A percentile compares a stretch with the other conserved stretches of the same genome.
Evolutionary conservation across 257 asterid species (phyloP).

Genomic region (Nicotiana paniculata): DNA sequence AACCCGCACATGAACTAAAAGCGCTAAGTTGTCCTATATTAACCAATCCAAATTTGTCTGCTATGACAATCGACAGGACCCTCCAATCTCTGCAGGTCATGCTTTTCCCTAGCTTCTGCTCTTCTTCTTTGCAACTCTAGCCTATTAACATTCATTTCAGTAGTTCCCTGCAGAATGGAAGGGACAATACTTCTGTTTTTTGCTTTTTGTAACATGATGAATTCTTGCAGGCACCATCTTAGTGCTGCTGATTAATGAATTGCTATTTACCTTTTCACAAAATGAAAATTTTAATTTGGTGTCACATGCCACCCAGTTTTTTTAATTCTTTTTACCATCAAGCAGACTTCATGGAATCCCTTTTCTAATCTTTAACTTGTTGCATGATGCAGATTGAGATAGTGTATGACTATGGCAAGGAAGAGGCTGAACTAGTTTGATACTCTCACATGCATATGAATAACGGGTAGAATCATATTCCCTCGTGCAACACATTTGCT

Average conservation of each 20-base stretch:
- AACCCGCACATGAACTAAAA: background rate
- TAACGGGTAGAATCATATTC: constrained; percentile 24
- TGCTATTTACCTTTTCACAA: background rate
- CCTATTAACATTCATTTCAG: background rate
- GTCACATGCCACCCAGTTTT: background rate
- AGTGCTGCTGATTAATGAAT: background rate
- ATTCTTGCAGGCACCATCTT: background rate
- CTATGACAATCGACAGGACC: background rate
- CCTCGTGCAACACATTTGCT: background rate
- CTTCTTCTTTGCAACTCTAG: background rate
- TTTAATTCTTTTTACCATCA: background rate
- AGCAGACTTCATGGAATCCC: background rate
- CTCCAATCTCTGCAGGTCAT: background rate
- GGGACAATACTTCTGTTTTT: background rate
- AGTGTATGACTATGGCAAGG: constrained; percentile 68
- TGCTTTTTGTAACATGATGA: background rate
- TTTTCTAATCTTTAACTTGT: background rate
- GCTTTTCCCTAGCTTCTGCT: background rate
- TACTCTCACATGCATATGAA: constrained; percentile 27
- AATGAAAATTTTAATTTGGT: background rate
- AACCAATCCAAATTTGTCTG: background rate
- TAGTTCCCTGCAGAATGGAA: background rate
- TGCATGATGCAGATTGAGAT: constrained; percentile 70
- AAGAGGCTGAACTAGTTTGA: constrained; percentile 43
- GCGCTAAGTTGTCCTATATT: background rate